Percentiles rank a stretch among this genome's conserved stretches.
These are phyloP conservation scores for Phoma sp. DNA, from an alignment of 2,329 filamentous ascomycete genomes.

Conservation along the genomic window DNA sequence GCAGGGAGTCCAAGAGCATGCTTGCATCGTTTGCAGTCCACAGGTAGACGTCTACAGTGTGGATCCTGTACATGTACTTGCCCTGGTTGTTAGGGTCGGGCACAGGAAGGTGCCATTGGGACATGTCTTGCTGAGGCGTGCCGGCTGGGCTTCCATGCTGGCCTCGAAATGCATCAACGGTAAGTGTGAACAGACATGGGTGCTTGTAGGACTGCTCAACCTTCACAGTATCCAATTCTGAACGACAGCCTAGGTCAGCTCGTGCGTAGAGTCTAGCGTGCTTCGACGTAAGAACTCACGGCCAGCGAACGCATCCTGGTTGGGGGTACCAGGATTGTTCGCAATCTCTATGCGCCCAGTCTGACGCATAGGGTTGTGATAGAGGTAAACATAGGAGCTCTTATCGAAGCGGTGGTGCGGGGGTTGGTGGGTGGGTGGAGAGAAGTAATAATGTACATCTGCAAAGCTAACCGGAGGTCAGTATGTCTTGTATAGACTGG, in stretches of 20 bases:
- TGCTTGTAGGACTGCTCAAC: conserved; percentile 78
- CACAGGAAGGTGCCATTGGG: conserved; percentile 76
- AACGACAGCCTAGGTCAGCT: conserved; percentile 26
- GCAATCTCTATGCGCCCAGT: conserved; percentile 77
- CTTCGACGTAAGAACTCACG: conserved; percentile 59
- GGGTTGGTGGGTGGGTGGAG: conserved; percentile 68
- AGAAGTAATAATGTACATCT: conserved; percentile 81
- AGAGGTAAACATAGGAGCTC: conserved; percentile 80
- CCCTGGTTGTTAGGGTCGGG: conserved; percentile 75
- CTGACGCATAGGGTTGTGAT: conserved; percentile 72
- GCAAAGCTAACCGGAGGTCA: conserved; percentile 64
- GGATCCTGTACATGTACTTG: conserved; percentile 80
- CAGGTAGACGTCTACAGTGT: conserved; percentile 79
- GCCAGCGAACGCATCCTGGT: conserved; percentile 82
- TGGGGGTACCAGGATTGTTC: conserved; percentile 73
- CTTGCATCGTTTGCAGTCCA: conserved; percentile 77
- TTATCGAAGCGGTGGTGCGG: conserved; percentile 83
- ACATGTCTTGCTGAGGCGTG: conserved; percentile 55
- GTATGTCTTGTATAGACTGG: background rate
- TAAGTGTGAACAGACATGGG: conserved; percentile 72
- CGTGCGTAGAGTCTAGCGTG: background rate
- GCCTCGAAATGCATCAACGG: conserved; percentile 57
- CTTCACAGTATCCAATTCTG: conserved; percentile 70
- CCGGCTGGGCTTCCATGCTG: conserved; percentile 40
- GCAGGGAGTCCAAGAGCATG: conserved; percentile 71